These are phyloP conservation scores for Candida broadrunensis DNA, from an alignment of 805 yeast species.

Conservation along the genomic window DNA sequence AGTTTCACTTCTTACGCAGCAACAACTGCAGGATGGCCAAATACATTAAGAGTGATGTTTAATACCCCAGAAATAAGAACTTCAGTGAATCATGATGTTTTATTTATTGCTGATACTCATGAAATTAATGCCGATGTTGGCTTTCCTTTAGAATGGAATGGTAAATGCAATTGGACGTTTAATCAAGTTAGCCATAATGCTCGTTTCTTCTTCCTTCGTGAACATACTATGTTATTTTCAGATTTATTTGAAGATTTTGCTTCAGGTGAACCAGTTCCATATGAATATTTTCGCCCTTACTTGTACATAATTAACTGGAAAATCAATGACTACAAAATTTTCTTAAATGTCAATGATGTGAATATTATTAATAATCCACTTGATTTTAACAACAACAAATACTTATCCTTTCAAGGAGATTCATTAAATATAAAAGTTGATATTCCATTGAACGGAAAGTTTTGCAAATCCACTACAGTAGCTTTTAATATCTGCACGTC, in stretches of 20 bases:
- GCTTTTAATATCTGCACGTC: conserved; percentile 54
- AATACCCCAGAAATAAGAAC: conserved; percentile 64
- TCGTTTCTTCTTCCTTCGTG: conserved; percentile 68
- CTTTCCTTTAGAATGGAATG: conserved; percentile 83
- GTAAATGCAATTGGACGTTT: conserved; percentile 66
- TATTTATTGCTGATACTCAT: conserved; percentile 62
- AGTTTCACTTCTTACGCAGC: conserved; percentile 52
- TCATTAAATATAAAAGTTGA: conserved; percentile 41
- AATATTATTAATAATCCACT: conserved; percentile 88
- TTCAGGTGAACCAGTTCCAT: conserved; percentile 66
- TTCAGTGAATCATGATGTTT: conserved; percentile 84
- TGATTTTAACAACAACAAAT: conserved; percentile 78
- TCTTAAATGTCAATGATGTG: conserved; percentile 77
- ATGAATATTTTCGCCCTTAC: conserved; percentile 75
- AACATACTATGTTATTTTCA: conserved; percentile 70
- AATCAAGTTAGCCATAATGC: conserved; percentile 49
- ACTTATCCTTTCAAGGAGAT: conserved; percentile 69
- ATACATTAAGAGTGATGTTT: conserved; percentile 45
- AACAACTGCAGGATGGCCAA: conserved; percentile 50
- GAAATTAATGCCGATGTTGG: conserved; percentile 54
- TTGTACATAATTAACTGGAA: conserved; percentile 61
- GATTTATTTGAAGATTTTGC: conserved; percentile 78
- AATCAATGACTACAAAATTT: conserved; percentile 54
- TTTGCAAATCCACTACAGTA: conserved; percentile 50
- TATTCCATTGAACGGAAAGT: conserved; percentile 60